A percentile compares a stretch with the other conserved stretches of the same genome.
Evolutionary conservation across 129 eudicot genomes (phyloP).

Genomic region (Escallonia rubra): DNA sequence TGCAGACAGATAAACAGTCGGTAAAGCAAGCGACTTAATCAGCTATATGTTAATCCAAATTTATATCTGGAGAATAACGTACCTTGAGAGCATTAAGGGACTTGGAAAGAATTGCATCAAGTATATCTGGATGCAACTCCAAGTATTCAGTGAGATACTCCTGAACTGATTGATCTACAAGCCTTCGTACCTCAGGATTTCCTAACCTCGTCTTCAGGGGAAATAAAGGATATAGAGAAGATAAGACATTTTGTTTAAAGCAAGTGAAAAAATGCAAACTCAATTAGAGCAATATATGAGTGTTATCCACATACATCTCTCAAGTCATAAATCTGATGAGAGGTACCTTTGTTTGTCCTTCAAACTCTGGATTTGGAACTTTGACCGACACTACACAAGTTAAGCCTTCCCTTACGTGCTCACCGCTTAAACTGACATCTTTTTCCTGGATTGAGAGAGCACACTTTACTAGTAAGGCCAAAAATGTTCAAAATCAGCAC

Average conservation of each 20-base stretch:
- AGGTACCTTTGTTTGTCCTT: slow-evolving; percentile 96
- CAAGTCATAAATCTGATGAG: background rate
- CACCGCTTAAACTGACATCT: slow-evolving; percentile 85
- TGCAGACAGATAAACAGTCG: too few species aligned
- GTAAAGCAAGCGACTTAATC: slow-evolving; percentile 1
- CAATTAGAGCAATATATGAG: too few species aligned
- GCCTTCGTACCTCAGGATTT: slow-evolving; percentile 86
- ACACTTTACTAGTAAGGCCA: background rate
- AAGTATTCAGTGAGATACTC: slow-evolving; percentile 82
- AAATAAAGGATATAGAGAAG: slow-evolving; percentile 9
- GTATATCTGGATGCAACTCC: slow-evolving; percentile 95
- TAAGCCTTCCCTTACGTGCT: slow-evolving; percentile 93
- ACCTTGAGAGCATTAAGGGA: slow-evolving; percentile 95
- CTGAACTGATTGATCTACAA: slow-evolving; percentile 84
- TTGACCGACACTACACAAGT: slow-evolving; percentile 93
- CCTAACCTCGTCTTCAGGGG: slow-evolving; percentile 80
- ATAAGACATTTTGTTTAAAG: background rate
- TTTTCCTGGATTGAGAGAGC: slow-evolving; percentile 54
- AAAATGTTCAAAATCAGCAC: background rate
- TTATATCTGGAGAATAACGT: background rate
- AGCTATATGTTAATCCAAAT: background rate
- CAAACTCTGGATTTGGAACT: slow-evolving; percentile 97
- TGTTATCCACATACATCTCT: background rate
- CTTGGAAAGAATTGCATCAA: slow-evolving; percentile 77
- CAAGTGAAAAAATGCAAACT: background rate